These are phyloP conservation scores for Aspergillus chevalieri DNA, from an alignment of 2,329 filamentous ascomycete species.

Conservation along the genomic window DNA sequence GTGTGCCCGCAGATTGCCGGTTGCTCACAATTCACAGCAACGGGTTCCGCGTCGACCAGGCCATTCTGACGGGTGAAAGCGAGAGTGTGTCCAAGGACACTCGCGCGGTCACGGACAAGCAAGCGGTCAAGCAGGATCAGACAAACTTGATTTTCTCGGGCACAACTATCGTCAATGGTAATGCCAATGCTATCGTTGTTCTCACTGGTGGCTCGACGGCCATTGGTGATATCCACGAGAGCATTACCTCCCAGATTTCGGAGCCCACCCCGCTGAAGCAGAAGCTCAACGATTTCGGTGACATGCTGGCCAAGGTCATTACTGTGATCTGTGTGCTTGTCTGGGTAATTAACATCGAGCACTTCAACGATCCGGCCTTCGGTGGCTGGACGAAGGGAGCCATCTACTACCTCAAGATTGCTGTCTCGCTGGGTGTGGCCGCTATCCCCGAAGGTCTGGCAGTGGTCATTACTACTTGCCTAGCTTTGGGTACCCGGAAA, in stretches of 20 bases:
- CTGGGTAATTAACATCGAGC: slow-evolving; percentile 96
- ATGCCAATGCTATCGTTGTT: slow-evolving; percentile 84
- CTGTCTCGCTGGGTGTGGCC: slow-evolving; percentile 93
- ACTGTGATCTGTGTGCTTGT: slow-evolving; percentile 93
- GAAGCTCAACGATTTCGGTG: slow-evolving; percentile 97
- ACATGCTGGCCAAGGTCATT: slow-evolving; percentile 93
- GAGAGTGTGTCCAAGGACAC: slow-evolving; percentile 90
- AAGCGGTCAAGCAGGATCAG: slow-evolving; percentile 95
- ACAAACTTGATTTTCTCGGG: slow-evolving; percentile 97
- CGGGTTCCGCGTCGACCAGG: slow-evolving; percentile 93
- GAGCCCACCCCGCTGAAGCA: slow-evolving; percentile 96
- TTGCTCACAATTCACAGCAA: slow-evolving; percentile 89
- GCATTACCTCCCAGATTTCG: slow-evolving; percentile 95
- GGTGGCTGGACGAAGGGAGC: slow-evolving; percentile 93
- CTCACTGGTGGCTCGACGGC: slow-evolving; percentile 85
- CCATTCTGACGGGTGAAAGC: slow-evolving; percentile 93
- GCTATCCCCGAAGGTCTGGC: slow-evolving; percentile 96
- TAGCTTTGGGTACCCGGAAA: slow-evolving; percentile 91
- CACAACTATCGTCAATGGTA: slow-evolving; percentile 91
- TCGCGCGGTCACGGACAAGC: slow-evolving; percentile 61
- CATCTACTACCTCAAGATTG: slow-evolving; percentile 99
- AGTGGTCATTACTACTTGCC: slow-evolving; percentile 97
- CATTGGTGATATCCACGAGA: slow-evolving; percentile 98
- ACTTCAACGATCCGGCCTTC: slow-evolving; percentile 92
- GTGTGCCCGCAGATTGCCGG: slow-evolving; percentile 91